Base-by-base conservation (phyloP, 2,329 filamentous ascomycete genomes). In the Pyricularia sp. region DNA sequence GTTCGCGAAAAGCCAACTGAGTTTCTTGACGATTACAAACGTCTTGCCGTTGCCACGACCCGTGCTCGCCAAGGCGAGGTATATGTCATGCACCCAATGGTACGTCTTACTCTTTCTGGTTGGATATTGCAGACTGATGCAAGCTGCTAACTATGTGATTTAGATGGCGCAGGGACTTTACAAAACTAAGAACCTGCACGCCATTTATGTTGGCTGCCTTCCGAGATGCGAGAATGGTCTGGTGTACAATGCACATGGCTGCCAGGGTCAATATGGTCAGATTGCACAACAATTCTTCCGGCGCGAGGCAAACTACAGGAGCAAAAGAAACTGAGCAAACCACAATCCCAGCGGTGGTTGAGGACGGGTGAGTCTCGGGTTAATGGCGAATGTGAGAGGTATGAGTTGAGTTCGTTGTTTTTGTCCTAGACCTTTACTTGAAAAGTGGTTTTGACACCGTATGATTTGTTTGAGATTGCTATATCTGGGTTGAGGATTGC, bases 21-120 rank as follows among this genome's bases (percentile, higher is more conserved):
- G 0, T 83, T 83, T 66, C 79, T 83, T 73, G 78, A 83, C 26
- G 78, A 83, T 20, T 74, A 78, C 0, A 79, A 81, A 55, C 75
- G 82, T 0, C 76, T 84, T 2, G 83, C 82, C 20, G 82, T 84
- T 0, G 81, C 81, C 0, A 75, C 83, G 9, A 83, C 82, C 0
- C 76, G 82, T 3, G 81, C 81, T 0, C 74, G 79, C 3, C 79
- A 82, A 64, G 82, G 79, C 0, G 82, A 84, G 68, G 73, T 83
- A 12, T 78, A 84, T 4, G 12, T 84, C 12, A 82, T 84, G 81
- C 77, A 63, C 14, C 59, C 59, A 63, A 12, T 63, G 23, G 25
- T 63, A 31, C 0, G 59, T 30, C 42, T 20, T n/a, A n/a, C 6
- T 55, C 6, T n/a, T n/a, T n/a, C 20, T 30, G 14, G 3, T 6